Evolutionary conservation across 129 eudicot species (phyloP).

Genomic region (Tanacetum coccineum): DNA sequence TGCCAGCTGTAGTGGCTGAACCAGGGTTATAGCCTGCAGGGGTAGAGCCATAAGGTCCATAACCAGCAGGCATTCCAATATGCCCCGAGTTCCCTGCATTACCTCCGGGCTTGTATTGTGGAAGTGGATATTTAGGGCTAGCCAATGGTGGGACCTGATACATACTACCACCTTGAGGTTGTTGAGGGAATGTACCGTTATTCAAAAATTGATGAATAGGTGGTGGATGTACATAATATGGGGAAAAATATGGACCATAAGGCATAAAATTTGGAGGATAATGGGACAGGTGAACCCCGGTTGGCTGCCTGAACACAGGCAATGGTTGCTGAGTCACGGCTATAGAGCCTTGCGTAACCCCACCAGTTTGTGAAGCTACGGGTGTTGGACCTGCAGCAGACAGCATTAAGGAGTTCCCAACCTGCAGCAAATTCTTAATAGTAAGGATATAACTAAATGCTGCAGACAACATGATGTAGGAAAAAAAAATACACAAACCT

Average conservation of each 20-base stretch:
- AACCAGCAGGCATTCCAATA: conserved; percentile 53
- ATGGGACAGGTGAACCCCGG: conserved; percentile 81
- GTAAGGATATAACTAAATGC: no score
- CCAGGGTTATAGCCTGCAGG: conserved; percentile 47
- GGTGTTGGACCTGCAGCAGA: conserved; percentile 60
- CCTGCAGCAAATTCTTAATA: conserved; percentile 33
- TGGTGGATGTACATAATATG: conserved; percentile 64
- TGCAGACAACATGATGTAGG: no score
- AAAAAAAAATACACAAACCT: conserved; percentile 39
- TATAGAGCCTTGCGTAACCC: conserved; percentile 67
- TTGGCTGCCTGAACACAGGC: conserved; percentile 76
- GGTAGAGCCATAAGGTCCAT: conserved; percentile 61
- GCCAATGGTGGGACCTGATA: conserved; percentile 61
- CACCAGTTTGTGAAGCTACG: conserved; percentile 62
- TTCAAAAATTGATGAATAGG: conserved; percentile 78
- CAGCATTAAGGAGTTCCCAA: conserved; percentile 46
- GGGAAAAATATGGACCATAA: conserved; percentile 68
- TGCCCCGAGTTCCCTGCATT: conserved; percentile 50
- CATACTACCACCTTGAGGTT: conserved; percentile 60
- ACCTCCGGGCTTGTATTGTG: conserved; percentile 68
- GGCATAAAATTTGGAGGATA: conserved; percentile 76
- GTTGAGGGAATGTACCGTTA: conserved; percentile 76
- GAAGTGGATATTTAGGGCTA: conserved; percentile 54
- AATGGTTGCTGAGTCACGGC: conserved; percentile 70
- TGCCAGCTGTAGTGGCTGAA: conserved; percentile 51